Base-by-base conservation (phyloP, 805 yeast genomes). In the Ogataea thermomethanolica region DNA sequence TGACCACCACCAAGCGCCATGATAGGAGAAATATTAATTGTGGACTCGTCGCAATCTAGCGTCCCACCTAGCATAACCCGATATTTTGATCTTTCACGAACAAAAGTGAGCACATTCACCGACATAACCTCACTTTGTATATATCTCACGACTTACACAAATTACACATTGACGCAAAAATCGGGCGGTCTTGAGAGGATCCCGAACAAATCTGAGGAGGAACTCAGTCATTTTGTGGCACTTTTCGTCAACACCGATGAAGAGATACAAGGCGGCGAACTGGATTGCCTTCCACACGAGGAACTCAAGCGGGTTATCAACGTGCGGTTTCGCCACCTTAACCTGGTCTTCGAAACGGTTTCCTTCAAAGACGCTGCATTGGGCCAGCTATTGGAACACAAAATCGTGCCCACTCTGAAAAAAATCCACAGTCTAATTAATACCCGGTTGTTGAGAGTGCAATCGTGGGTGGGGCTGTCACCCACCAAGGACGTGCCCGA, bases 391-490 rank as follows among this genome's bases (percentile, higher is more conserved):
- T 23, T 43, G 24, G 15, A 26, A 7, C 15, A 26, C 15, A 8
- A 26, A 6, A 38, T 54, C 17, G 39, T 45, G 17, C 36, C 44
- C 13, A 35, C 44, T 7, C 33, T 54, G 7, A 25, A 36, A 8
- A 25, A 22, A 1, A 43, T 48, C 5, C 30, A 33, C 26, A 14
- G 23, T 0, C 39, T 41, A 29, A 43, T 58, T 13, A 39, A 46
- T 8, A 44, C 56, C 17, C 49, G 75, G 41, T 43, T 65, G 22
- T 39, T 51, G 7, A 50, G 76, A 46, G 61, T 70, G 46, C 56
- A 66, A 44, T 54, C 71, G 0, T 71, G 74, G 75, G 58, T 61
- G 2, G 75, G 74, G 2, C 50, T 67, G 10, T 58, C 61, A 8
- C n/a, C 44, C 20, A 15, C 29, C n/a, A 29, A 48, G 17, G 20